Evolutionary conservation across 2,329 filamentous ascomycete genomes (phyloP).

Genomic region (Curvularia eragrostidis): DNA sequence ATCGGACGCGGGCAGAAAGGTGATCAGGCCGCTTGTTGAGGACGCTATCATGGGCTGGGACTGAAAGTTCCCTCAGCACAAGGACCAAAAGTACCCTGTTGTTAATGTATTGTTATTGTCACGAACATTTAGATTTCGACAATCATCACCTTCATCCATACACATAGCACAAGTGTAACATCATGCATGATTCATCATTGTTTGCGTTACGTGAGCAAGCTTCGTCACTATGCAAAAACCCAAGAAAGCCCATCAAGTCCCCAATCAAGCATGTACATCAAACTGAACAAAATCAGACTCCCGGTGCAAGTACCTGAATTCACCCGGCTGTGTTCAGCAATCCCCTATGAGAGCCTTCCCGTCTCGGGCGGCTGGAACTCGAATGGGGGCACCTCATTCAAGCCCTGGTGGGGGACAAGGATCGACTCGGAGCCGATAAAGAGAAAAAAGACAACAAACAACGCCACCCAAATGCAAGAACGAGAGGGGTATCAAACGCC

Average conservation of each 20-base stretch:
- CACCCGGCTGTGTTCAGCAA: conserved; percentile 21
- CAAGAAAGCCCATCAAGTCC: background rate
- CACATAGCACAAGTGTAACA: background rate
- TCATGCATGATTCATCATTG: conserved; percentile 15
- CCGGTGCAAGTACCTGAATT: background rate
- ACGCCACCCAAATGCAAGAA: conserved; percentile 18
- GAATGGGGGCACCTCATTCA: conserved; percentile 17
- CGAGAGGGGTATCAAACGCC: conserved; percentile 25
- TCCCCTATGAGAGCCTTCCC: conserved; percentile 24
- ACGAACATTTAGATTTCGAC: background rate
- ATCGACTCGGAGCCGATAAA: background rate
- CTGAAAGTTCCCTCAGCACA: conserved; percentile 9
- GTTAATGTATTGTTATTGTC: background rate
- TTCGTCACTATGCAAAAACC: conserved; percentile 8
- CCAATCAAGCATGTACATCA: background rate
- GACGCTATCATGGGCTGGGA: conserved; percentile 54
- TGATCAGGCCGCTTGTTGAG: conserved; percentile 56
- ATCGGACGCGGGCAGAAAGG: conserved; percentile 52
- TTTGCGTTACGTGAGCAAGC: background rate
- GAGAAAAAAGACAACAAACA: conserved; percentile 5
- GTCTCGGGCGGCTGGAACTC: conserved; percentile 24
- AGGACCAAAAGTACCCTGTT: background rate
- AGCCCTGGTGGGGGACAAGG: conserved; percentile 15
- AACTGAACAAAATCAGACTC: background rate
- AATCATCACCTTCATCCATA: no score